These are phyloP conservation scores for Azolla pinnata DNA, from an alignment of 75 land plant genomes.

Conservation along the genomic window DNA sequence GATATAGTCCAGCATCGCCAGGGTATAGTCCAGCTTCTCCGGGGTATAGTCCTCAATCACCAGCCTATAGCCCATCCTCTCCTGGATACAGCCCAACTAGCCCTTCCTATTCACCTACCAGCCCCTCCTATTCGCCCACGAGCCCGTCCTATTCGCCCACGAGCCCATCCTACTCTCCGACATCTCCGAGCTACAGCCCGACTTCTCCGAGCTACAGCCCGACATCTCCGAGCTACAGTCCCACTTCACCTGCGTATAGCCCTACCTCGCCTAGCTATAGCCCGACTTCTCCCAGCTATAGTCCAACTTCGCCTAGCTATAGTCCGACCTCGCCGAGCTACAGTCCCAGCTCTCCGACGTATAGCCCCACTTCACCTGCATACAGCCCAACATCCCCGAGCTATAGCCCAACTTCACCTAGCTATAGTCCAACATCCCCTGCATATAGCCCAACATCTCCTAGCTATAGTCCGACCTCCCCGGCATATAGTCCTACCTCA, in stretches of 20 bases:
- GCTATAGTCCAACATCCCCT: constrained; percentile 85
- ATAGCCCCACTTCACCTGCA: constrained; percentile 82
- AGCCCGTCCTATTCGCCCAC: constrained; percentile 58
- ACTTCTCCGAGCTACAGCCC: constrained; percentile 78
- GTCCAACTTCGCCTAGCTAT: constrained; percentile 53
- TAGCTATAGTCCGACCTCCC: constrained; percentile 70
- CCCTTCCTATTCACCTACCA: constrained; percentile 23
- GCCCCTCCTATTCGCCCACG: constrained; percentile 37
- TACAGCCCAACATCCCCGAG: constrained; percentile 89
- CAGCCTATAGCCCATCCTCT: constrained; percentile 73
- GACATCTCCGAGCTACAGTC: constrained; percentile 69
- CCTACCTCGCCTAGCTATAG: constrained; percentile 67
- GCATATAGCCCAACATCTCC: constrained; percentile 88
- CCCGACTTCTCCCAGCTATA: constrained; percentile 56
- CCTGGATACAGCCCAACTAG: constrained; percentile 57
- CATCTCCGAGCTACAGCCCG: constrained; percentile 57
- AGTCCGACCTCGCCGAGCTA: constrained; percentile 71
- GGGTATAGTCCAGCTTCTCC: constrained; percentile 85
- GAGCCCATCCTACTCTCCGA: constrained; percentile 49
- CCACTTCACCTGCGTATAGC: constrained; percentile 70
- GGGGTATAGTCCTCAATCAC: constrained; percentile 79
- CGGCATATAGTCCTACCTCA: constrained; percentile 69
- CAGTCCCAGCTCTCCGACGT: constrained; percentile 76
- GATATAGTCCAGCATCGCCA: constrained; percentile 87
- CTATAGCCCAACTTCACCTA: constrained; percentile 86